A percentile compares a stretch with the other conserved stretches of the same genome.
Conservation (phyloP, 75 land plant species). For the Picea sitchensis region DNA sequence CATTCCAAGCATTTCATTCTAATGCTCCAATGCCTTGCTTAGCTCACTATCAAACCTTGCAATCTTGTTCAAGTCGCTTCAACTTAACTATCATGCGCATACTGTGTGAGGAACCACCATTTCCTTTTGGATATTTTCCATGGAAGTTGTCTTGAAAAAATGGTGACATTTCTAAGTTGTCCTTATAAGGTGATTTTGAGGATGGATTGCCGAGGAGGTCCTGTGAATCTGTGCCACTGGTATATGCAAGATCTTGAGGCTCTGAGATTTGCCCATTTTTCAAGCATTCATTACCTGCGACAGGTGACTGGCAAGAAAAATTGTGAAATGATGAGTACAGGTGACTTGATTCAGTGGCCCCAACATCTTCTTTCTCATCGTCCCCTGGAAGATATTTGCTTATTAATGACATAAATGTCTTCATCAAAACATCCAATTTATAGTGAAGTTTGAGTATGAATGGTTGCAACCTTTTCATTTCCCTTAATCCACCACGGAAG, state of each 20-base stretch:
- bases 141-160: constrained; percentile 49
- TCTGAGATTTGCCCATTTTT: constrained; percentile 26
- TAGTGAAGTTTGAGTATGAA: constrained; percentile 24
- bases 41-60: constrained; percentile 62
- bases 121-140: constrained; percentile 38
- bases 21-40: constrained; percentile 22
- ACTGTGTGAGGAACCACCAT: constrained; percentile 30
- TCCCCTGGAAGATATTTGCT: constrained; percentile 10
- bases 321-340: constrained; percentile 6
- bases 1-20: constrained; percentile 29
- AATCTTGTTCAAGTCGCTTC: constrained; percentile 65
- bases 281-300: constrained; percentile 19
- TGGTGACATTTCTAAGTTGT: constrained; percentile 24
- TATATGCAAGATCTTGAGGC: background rate
- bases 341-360: too few relatives aligned
- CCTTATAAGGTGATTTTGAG: background rate
- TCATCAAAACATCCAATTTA: constrained; percentile 20
- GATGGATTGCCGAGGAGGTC: constrained; percentile 30
- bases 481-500: constrained; percentile 15
- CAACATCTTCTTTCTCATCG: background rate
- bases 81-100: constrained; percentile 74
- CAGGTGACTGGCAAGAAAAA: constrained; percentile 13
- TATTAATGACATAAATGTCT: constrained; percentile 14
- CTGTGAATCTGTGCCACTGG: constrained; percentile 11
- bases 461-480: constrained; percentile 24